Evolutionary conservation across 139 green algal genomes (phyloP).

Genomic region (Chlorella vulgaris): DNA sequence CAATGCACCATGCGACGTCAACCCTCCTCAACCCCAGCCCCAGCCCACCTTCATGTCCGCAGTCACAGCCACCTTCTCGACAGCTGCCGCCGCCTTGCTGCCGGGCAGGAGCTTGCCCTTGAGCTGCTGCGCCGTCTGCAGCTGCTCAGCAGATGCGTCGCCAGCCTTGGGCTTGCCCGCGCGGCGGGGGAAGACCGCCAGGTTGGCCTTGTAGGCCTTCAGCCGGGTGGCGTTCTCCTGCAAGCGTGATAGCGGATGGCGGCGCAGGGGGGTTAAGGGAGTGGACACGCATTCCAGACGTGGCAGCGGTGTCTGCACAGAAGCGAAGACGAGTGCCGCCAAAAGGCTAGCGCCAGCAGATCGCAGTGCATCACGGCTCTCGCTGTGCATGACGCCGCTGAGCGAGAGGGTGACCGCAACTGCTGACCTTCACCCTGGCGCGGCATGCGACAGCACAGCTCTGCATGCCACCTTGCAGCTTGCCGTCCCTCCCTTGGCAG

Average conservation of each 20-base stretch:
- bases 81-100: constrained; percentile 41
- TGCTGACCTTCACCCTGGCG: too few relatives aligned
- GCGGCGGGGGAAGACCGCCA: constrained; percentile 86
- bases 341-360: too few relatives aligned
- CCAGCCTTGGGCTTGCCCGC: constrained; percentile 94
- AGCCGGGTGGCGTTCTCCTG: constrained; percentile 94
- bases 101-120: constrained; percentile 77
- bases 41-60: constrained; percentile 82
- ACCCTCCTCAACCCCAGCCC: not conserved
- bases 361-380: too few relatives aligned
- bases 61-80: constrained; percentile 89
- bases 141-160: constrained; percentile 81
- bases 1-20: not conserved
- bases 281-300: not conserved
- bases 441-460: too few relatives aligned
- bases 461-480: too few relatives aligned
- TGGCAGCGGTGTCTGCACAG: too few relatives aligned
- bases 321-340: too few relatives aligned
- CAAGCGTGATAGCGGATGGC: not conserved
- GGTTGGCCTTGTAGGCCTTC: constrained; percentile 94
- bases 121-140: constrained; percentile 61
- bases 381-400: too few relatives aligned
- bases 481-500: too few relatives aligned
- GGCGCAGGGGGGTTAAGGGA: not conserved
- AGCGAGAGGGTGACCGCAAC: too few relatives aligned